Conservation (phyloP, 1,284 basidiomycete species). For the Peniophora sp. region DNA sequence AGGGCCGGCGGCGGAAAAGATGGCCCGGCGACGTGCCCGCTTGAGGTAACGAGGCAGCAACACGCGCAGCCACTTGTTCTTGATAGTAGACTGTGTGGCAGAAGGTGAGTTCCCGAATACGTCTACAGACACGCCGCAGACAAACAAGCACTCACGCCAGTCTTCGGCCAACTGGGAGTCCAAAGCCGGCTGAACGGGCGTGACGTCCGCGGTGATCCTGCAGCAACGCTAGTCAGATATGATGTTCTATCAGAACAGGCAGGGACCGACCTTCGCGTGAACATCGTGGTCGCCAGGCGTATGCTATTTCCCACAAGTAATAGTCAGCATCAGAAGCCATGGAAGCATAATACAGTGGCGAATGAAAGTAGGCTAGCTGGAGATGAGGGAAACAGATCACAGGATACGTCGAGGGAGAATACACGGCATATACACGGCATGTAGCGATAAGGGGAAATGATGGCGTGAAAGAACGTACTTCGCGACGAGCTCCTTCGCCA, state of each 20-base stretch:
- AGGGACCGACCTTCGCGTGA: constrained; percentile 52
- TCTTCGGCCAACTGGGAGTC: constrained; percentile 63
- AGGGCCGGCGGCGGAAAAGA: constrained; percentile 55
- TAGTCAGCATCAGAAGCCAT: too few species aligned
- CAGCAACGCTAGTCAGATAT: constrained; percentile 18
- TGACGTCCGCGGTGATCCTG: neutral
- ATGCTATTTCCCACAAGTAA: constrained; percentile 32
- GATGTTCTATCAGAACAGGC: constrained; percentile 10
- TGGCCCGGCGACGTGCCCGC: constrained; percentile 33
- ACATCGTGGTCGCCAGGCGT: constrained; percentile 57
- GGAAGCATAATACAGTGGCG: too few species aligned
- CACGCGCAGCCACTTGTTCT: constrained; percentile 47
- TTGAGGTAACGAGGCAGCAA: constrained; percentile 31
- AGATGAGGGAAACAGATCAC: constrained; percentile 2
- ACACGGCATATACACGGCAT: too few species aligned
- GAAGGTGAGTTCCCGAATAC: constrained; percentile 7
- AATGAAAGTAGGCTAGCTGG: constrained; percentile 4
- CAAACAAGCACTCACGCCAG: constrained; percentile 51
- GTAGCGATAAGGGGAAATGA: constrained; percentile 7
- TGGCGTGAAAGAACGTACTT: constrained; percentile 42
- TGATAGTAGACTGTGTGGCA: constrained; percentile 50
- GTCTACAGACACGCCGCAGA: neutral
- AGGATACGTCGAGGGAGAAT: neutral
- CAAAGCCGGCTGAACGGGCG: constrained; percentile 33
- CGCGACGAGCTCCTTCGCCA: constrained; percentile 62